Evolutionary conservation across 2,329 filamentous ascomycete genomes (phyloP).

Genomic region (Colletotrichum acutatum): DNA sequence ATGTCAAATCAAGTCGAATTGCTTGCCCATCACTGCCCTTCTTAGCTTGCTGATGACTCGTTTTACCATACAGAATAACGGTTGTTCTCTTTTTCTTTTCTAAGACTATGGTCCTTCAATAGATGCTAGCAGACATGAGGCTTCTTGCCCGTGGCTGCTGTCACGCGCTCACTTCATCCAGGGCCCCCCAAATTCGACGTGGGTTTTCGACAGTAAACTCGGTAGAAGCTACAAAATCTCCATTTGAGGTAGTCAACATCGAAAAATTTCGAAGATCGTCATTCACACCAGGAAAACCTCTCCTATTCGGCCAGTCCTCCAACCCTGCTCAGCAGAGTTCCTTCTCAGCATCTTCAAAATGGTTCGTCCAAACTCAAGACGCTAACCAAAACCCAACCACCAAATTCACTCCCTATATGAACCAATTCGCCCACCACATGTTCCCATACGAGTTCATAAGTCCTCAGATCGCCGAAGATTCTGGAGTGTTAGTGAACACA

Average conservation of each 20-base stretch:
- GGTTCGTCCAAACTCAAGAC: slow-evolving; percentile 39
- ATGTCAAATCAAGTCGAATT: background rate
- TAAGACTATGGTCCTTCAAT: background rate
- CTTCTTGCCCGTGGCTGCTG: background rate
- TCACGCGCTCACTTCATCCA: background rate
- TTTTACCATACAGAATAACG: background rate
- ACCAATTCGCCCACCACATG: slow-evolving; percentile 34
- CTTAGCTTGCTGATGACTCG: background rate
- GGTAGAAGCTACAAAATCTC: background rate
- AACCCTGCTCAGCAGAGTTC: slow-evolving; percentile 32
- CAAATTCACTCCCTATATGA: slow-evolving; percentile 35
- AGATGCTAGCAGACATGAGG: background rate
- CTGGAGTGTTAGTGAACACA: slow-evolving; percentile 5
- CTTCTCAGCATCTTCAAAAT: slow-evolving; percentile 40
- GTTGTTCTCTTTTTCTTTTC: too few species aligned
- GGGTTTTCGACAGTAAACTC: slow-evolving; percentile 12
- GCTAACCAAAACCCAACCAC: background rate
- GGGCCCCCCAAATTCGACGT: background rate
- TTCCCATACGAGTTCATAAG: slow-evolving; percentile 44
- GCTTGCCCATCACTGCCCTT: background rate
- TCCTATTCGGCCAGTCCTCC: slow-evolving; percentile 38
- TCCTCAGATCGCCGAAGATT: slow-evolving; percentile 37
- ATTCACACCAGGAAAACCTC: slow-evolving; percentile 29
- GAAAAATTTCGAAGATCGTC: slow-evolving; percentile 10
- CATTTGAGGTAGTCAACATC: slow-evolving; percentile 20